Evolutionary conservation across 441 rosid species (phyloP).

Genomic region (Heliophila coronopifolia): DNA sequence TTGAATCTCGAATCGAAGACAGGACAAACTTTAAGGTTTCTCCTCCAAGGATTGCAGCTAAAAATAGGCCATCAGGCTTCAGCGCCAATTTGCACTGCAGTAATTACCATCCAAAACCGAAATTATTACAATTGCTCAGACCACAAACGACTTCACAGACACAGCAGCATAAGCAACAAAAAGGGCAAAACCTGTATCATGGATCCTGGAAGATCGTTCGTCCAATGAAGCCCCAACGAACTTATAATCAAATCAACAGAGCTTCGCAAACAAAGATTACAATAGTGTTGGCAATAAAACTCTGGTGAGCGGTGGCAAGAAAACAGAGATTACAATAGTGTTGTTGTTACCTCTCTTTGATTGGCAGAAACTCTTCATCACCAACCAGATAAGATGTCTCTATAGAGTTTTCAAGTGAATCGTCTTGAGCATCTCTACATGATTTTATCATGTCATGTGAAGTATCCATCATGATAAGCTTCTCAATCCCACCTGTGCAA

Average conservation of each 20-base stretch:
- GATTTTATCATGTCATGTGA: constrained; percentile 76
- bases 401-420: constrained; percentile 32
- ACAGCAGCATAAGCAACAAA: background rate
- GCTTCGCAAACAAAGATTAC: constrained; percentile 38
- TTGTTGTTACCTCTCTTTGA: constrained; percentile 61
- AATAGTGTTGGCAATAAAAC: constrained; percentile 2
- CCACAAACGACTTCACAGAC: constrained; percentile 3
- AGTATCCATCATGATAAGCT: constrained; percentile 88
- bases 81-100: constrained; percentile 85
- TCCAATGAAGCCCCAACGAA: constrained; percentile 96
- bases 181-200: constrained; percentile 67
- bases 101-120: constrained; percentile 26
- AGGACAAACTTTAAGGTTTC: constrained; percentile 80
- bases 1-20: background rate
- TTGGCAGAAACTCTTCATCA: constrained; percentile 88
- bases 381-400: constrained; percentile 71
- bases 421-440: constrained; percentile 47
- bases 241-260: constrained; percentile 87
- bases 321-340: background rate
- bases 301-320: background rate
- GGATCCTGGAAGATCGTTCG: constrained; percentile 98
- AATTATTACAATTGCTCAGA: constrained; percentile 19
- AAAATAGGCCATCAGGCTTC: constrained; percentile 98
- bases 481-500: constrained; percentile 70
- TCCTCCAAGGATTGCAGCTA: constrained; percentile 98